These are phyloP conservation scores for Lipomyces sp. DNA, from an alignment of 805 yeast species.

Conservation along the genomic window DNA sequence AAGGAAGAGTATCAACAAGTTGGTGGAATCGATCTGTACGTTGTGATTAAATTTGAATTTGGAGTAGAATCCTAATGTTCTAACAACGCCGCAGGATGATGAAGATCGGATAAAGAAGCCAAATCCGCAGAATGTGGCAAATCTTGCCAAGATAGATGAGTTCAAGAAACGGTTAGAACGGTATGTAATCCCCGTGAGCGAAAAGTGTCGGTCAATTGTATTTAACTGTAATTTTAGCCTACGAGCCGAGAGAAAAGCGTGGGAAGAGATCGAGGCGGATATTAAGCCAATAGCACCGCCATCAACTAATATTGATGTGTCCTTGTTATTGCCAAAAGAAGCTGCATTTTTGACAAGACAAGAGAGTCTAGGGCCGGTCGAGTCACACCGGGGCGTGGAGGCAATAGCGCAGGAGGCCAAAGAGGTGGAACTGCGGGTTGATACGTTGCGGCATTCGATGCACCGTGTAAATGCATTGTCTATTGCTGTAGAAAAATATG, in stretches of 20 bases:
- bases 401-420: conserved; percentile 38
- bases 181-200: conserved; percentile 5
- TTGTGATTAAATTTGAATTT: conserved; percentile 42
- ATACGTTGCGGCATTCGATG: conserved; percentile 36
- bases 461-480: conserved; percentile 39
- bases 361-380: conserved; percentile 49
- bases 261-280: conserved; percentile 25
- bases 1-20: conserved; percentile 64
- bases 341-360: conserved; percentile 47
- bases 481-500: conserved; percentile 37
- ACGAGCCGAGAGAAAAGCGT: conserved; percentile 34
- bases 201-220: neutral
- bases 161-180: conserved; percentile 53
- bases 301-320: conserved; percentile 32
- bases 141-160: conserved; percentile 54
- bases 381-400: conserved; percentile 13
- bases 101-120: conserved; percentile 47
- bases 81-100: conserved; percentile 38
- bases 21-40: conserved; percentile 61
- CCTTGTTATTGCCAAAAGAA: conserved; percentile 32
- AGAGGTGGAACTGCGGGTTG: conserved; percentile 34
- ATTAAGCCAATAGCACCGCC: conserved; percentile 30
- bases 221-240: conserved; percentile 15
- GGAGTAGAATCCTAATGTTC: conserved; percentile 33
- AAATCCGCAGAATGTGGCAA: conserved; percentile 64